Base-by-base conservation (phyloP, 768 basidiomycete species). In the Arthromyces matolae region DNA sequence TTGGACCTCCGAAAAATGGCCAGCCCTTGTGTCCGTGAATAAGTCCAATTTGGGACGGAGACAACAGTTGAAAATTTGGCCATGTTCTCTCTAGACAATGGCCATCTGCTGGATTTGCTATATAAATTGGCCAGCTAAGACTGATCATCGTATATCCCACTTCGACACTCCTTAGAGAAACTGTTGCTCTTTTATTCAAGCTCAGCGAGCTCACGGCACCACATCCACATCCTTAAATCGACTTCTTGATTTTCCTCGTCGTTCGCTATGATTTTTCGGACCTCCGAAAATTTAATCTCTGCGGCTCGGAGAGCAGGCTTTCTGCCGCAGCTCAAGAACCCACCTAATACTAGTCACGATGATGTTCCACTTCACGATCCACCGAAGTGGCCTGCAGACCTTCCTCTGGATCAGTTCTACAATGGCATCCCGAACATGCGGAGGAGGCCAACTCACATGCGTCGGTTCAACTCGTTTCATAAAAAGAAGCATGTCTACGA, bases 231-330 rank as follows among this genome's bases (percentile, higher is more conserved):
- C 22, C 27, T 35, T 36, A 37, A 37, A 38, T 25, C 32, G 19
- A 22, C 45, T 32, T 47, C 27, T 36, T 42, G 27, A 36, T 14
- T 22, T 38, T 29, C 31, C 24, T n/a, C 23, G 25, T 44, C 31
- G 22, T 16, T 12, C 14, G 23, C 31, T 16, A 47, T 54, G 48
- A 50, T 50, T 5, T 42, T 50, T 8, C 29, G 42, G 16, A 43
- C 25, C 19, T 45, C 52, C 19, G 43, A 50, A 27, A 54, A 54
- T 20, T 36, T 54, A n/a, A n/a, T 54, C 16, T 28, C 41, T 38
- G 45, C 42, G n/a, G 51, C 42, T n/a, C n/a, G n/a, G 13, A 50
- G 43, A 29, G 40, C 37, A n/a, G 43, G 42, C 10, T 29, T 45
- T 31, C 42, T 38, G 13, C 32, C 28, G 29, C 49, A 34, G 39